Evolutionary conservation across 139 green algal genomes (phyloP).

Genomic region (Zygnema cylindricum): DNA sequence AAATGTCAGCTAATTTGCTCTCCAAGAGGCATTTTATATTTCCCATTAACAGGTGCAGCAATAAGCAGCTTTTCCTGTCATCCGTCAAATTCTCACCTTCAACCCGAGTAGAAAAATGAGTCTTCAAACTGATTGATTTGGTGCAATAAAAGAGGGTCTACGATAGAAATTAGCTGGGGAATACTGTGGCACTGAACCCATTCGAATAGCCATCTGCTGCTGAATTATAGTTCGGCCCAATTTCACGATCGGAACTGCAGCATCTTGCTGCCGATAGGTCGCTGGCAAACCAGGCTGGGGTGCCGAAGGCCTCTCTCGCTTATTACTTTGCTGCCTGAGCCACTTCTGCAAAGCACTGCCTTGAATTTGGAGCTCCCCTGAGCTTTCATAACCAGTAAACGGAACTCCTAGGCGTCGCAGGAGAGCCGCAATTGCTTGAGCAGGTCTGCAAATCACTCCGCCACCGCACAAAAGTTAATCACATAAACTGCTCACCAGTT

Average conservation of each 20-base stretch:
- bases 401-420: constrained; percentile 41
- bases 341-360: constrained; percentile 1
- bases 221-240: constrained; percentile 12
- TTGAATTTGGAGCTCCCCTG: constrained; percentile 16
- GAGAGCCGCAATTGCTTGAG: constrained; percentile 27
- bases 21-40: no score
- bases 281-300: background rate
- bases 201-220: constrained; percentile 36
- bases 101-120: no score
- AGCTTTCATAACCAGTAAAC: constrained; percentile 30
- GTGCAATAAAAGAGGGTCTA: background rate
- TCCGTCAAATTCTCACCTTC: no score
- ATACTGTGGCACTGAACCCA: background rate
- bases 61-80: no score
- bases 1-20: no score
- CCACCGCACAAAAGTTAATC: no score
- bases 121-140: no score
- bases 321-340: constrained; percentile 22
- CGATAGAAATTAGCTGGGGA: background rate
- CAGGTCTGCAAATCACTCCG: constrained; percentile 25
- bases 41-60: no score
- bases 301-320: background rate
- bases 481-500: no score
- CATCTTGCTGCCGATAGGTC: background rate
- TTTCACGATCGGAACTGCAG: background rate